Base-by-base conservation (phyloP, 805 yeast genomes). In the Scheffersomyces spartinae region DNA sequence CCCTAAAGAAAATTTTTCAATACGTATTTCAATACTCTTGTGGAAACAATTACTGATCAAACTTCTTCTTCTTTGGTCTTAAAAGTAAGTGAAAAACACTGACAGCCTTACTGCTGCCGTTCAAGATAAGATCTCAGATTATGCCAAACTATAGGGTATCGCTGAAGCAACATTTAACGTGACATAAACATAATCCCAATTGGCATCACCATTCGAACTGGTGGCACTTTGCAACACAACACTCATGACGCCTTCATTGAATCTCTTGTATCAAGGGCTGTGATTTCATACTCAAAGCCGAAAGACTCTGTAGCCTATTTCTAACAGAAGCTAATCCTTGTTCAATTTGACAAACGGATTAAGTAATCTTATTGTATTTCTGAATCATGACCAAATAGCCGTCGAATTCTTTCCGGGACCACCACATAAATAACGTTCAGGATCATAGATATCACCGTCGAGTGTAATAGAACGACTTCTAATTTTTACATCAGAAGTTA, bases 401-500 rank as follows among this genome's bases (percentile, higher is more conserved):
- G 71, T 63, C 9, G 69, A 55, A 25, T 61, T 59, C 34, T 64
- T 73, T 38, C 88, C 64, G 12, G 93, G 75, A n/a, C 97, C 97
- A 24, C 99, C 99, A 1, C 95, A 81, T 15, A 91, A 59, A 6
- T 94, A 82, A 9, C 99, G 98, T 37, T 79, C 84, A 0, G 98
- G 98, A 45, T 91, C 98, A 52, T 86, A 91, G 7, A 78, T 68
- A 48, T 91, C 98, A 26, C 98, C 99, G 27, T 85, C 86, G 17
- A 81, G 48, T 0, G 99, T 91, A 9, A 93, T 84, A 16, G 93
- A 76, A 40, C 85, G 74, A 1, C 86, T 64, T 34, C 83, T 65
- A n/a, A 88, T 74, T 28, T 71, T 67, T 1, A 88, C 88, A 46
- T 86, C 74, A 47, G 85, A 84, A 0, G 96, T 83, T n/a, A 91